Evolutionary conservation across 768 basidiomycete genomes (phyloP).

Genomic region (Cystoderma amianthinum): DNA sequence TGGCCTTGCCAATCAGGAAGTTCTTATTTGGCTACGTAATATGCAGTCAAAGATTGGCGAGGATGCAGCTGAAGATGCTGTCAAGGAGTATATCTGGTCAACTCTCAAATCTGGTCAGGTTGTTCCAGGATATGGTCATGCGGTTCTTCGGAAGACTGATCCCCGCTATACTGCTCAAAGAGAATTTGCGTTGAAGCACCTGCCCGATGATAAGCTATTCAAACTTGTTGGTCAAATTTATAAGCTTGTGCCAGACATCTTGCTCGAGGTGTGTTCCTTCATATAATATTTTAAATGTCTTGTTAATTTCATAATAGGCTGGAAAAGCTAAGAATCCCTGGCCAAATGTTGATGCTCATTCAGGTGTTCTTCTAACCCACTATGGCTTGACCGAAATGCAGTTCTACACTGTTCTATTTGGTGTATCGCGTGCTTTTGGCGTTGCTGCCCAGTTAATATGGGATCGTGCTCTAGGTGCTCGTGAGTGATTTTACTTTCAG

Average conservation of each 20-base stretch:
- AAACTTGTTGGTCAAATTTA: conserved; percentile 90
- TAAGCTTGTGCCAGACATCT: conserved; percentile 82
- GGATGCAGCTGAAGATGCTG: conserved; percentile 76
- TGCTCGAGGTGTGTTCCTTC: conserved; percentile 55
- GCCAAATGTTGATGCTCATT: conserved; percentile 98
- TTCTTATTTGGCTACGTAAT: conserved; percentile 88
- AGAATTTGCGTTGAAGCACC: conserved; percentile 81
- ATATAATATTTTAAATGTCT: background rate
- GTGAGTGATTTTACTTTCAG: conserved; percentile 40
- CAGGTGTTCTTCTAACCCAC: conserved; percentile 80
- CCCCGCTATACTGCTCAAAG: conserved; percentile 89
- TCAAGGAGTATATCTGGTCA: conserved; percentile 92
- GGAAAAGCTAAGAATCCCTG: conserved; percentile 92
- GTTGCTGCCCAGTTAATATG: conserved; percentile 87
- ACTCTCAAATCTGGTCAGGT: conserved; percentile 92
- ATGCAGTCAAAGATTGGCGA: conserved; percentile 90
- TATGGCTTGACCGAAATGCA: conserved; percentile 88
- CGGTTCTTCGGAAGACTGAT: conserved; percentile 85
- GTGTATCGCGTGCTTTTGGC: conserved; percentile 92
- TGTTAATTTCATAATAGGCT: conserved; percentile 36
- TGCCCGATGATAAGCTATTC: conserved; percentile 86
- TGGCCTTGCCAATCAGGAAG: conserved; percentile 97
- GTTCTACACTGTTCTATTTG: conserved; percentile 97
- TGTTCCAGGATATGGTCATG: conserved; percentile 88
- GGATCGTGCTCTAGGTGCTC: conserved; percentile 90